Percentiles rank a stretch among this genome's conserved stretches.
phyloP scores from a whole-genome alignment of 2,329 filamentous ascomycete species.

The Thielaviopsis musarum region DNA sequence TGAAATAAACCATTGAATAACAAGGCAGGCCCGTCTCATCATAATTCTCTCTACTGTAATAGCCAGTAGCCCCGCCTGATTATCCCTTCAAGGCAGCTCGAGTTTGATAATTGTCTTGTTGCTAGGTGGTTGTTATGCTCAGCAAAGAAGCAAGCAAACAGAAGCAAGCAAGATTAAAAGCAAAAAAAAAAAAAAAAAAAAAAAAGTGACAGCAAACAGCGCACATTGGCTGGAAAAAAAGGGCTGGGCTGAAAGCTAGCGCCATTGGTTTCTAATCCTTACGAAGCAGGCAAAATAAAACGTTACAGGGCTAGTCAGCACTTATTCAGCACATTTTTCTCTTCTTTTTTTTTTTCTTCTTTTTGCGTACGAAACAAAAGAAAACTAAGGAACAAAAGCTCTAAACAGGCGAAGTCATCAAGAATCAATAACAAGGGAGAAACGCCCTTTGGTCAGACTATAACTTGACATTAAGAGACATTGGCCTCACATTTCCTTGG shows the following conservation, averaged over 20 bases:
- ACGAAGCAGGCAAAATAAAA: neutral
- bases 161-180: neutral
- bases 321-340: slow-evolving; percentile 8
- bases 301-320: slow-evolving; percentile 1
- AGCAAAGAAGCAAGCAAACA: neutral
- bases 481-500: neutral
- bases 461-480: neutral
- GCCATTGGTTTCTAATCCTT: neutral
- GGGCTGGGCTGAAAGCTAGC: neutral
- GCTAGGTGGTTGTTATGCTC: neutral
- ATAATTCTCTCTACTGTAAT: neutral
- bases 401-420: too few species aligned
- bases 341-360: neutral
- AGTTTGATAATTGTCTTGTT: neutral
- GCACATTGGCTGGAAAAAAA: neutral
- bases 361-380: too few species aligned
- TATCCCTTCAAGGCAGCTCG: neutral
- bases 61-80: neutral
- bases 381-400: too few species aligned
- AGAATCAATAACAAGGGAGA: neutral
- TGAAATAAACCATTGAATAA: too few species aligned
- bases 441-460: neutral
- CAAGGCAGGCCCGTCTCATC: neutral
- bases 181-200: neutral
- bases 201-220: neutral